Evolutionary conservation across 2,329 filamentous ascomycete species (phyloP), one percentile per base, ranked within the genome.

Genomic region (Ceratocystis papillata): DNA sequence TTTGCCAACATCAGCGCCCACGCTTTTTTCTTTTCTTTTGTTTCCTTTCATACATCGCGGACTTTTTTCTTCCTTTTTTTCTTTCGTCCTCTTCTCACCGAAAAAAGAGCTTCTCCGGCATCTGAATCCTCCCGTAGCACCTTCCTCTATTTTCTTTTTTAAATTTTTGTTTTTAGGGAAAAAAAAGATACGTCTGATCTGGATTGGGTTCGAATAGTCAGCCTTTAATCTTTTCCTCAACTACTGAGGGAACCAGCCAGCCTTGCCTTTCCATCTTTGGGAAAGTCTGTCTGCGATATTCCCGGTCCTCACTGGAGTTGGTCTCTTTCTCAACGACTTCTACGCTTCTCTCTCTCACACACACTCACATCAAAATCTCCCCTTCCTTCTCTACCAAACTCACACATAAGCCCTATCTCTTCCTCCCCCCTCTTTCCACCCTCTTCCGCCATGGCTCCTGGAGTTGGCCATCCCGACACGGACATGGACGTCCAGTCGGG

Each of bases 401-500:
- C 37, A 15, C 37, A 15, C 10, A 41, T 4, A 41, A 1, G 37
- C 44, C 8, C 12, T 28, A 41, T 28, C 37, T 45, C 55, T 46
- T 48, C 12, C 33, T 30, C 50, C 10, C 17, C 22, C 33, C 44
- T 22, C n/a, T n/a, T 33, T 8, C 41, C 17, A 17, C 22, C 46
- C 8, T 53, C 30, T 57, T 45, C 37, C 12, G 46, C 46, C 63
- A 77, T 77, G 75, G 71, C 73, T 53, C 76, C 77, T 50, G 74
- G 76, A 63, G 70, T 74, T 64, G 67, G 75, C 63, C 74, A 74
- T 69, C 71, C 73, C 63, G 73, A 74, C 68, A 70, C 70, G 66
- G 72, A 73, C 67, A 72, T 71, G 67, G 73, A 74, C 63, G 67
- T 66, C 30, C 64, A 68, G 64, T 65, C 64, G 33, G 73, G 71